phyloP scores from a whole-genome alignment of 2,329 filamentous ascomycete genomes.

The Microcyclosporella mali region DNA sequence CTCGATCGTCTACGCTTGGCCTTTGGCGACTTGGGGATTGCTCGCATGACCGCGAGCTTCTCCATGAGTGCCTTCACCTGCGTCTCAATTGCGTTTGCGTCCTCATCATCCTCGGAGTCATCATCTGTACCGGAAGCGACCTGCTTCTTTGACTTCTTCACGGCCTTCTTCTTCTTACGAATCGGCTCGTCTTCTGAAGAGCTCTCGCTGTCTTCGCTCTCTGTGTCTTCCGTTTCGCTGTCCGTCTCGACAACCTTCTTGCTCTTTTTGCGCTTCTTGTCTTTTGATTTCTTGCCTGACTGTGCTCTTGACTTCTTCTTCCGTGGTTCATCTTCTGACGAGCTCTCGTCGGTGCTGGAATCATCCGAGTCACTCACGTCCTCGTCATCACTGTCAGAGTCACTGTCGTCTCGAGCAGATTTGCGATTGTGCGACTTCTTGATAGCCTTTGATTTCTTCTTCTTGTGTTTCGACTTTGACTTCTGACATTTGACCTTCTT shows the following conservation, averaged over 20 bases:
- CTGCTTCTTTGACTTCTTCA: slow-evolving; percentile 15
- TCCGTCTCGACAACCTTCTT: slow-evolving; percentile 15
- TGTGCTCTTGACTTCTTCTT: slow-evolving; percentile 21
- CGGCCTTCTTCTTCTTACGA: slow-evolving; percentile 19
- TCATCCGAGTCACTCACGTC: slow-evolving; percentile 12
- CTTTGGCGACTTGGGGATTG: slow-evolving; percentile 12
- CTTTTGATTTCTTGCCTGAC: slow-evolving; percentile 18
- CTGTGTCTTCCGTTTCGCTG: slow-evolving; percentile 11
- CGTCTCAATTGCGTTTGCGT: slow-evolving; percentile 11
- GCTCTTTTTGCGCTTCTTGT: slow-evolving; percentile 20
- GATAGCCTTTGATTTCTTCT: slow-evolving; percentile 16
- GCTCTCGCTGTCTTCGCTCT: slow-evolving; percentile 15
- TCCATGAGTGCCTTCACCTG: slow-evolving; percentile 17
- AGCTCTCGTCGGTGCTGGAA: slow-evolving; percentile 17
- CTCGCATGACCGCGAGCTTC: slow-evolving; percentile 15
- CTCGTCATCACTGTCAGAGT: slow-evolving; percentile 12
- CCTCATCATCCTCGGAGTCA: slow-evolving; percentile 11
- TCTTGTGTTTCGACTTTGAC: slow-evolving; percentile 11
- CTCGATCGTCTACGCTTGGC: slow-evolving; percentile 18
- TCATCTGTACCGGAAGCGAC: slow-evolving; percentile 14
- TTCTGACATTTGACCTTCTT: slow-evolving; percentile 23
- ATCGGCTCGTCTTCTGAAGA: slow-evolving; percentile 20
- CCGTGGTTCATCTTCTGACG: slow-evolving; percentile 20
- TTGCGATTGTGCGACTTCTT: slow-evolving; percentile 18
- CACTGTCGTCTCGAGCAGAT: slow-evolving; percentile 18